A percentile compares a stretch with the other conserved stretches of the same genome.
These are phyloP conservation scores for Iris pallida DNA, from an alignment of 116 monocot species.

Conservation along the genomic window DNA sequence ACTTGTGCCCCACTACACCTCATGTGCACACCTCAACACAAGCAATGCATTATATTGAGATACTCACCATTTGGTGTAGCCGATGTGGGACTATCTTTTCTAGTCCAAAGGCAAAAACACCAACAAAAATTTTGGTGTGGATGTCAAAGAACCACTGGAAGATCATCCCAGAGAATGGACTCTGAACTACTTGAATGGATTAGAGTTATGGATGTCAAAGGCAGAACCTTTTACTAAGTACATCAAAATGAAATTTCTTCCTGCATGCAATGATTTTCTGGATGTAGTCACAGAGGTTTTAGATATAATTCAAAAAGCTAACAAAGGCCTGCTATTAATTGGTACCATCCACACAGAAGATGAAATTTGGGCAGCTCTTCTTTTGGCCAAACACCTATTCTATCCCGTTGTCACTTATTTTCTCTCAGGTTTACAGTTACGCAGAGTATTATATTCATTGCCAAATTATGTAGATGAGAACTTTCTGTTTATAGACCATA, in stretches of 20 bases:
- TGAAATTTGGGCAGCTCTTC: slow-evolving; percentile 80
- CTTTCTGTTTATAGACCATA: slow-evolving; percentile 67
- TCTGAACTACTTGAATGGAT: slow-evolving; percentile 57
- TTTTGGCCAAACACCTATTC: slow-evolving; percentile 64
- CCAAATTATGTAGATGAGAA: slow-evolving; percentile 26
- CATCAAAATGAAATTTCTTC: slow-evolving; percentile 32
- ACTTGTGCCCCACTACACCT: too few species aligned
- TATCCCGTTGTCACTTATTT: slow-evolving; percentile 86
- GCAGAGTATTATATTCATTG: slow-evolving; percentile 40
- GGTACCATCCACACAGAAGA: slow-evolving; percentile 66
- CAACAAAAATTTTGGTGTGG: too few species aligned
- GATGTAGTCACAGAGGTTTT: slow-evolving; percentile 42
- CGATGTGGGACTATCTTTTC: too few species aligned
- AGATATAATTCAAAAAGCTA: slow-evolving; percentile 51
- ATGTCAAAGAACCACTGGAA: slow-evolving; percentile 82
- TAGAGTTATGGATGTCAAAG: slow-evolving; percentile 64
- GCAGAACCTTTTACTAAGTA: slow-evolving; percentile 73
- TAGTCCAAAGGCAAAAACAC: too few species aligned
- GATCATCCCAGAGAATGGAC: slow-evolving; percentile 49
- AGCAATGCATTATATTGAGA: too few species aligned
- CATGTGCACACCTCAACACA: too few species aligned
- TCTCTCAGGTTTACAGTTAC: slow-evolving; percentile 68
- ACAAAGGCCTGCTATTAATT: slow-evolving; percentile 59
- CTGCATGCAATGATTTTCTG: slow-evolving; percentile 7
- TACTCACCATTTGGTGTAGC: too few species aligned